Evolutionary conservation across 257 asterid genomes (phyloP).

Genomic region (Fraxinus excelsior): DNA sequence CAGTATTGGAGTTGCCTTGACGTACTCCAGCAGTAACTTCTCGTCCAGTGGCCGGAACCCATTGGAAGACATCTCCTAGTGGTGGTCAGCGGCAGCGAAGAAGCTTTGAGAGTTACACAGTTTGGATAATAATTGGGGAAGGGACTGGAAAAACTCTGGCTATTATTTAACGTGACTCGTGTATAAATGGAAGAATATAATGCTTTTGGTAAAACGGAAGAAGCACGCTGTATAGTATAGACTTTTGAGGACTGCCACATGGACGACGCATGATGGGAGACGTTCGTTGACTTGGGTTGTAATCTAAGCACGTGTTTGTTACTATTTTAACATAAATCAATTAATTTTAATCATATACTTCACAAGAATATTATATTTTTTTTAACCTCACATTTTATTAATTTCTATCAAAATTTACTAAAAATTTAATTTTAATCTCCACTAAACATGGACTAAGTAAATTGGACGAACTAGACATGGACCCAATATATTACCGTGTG

Average conservation of each 20-base stretch:
- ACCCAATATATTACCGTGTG: no score
- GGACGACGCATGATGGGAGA: background rate
- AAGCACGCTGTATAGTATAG: background rate
- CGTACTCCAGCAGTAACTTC: constrained; percentile 66
- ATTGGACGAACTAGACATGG: no score
- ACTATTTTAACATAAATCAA: no score
- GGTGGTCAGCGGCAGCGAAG: constrained; percentile 18
- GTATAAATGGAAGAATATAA: constrained; percentile 6
- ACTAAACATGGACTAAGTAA: no score
- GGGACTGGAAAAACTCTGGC: constrained; percentile 12
- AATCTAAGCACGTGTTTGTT: no score
- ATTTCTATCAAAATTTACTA: no score
- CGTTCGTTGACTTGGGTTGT: constrained; percentile 29
- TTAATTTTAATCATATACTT: no score
- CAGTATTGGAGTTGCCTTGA: constrained; percentile 73
- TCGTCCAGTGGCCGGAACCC: constrained; percentile 75
- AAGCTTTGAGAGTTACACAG: background rate
- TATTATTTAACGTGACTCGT: no score
- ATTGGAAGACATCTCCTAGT: constrained; percentile 45
- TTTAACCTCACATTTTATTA: no score
- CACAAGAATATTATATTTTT: no score
- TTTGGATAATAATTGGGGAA: background rate
- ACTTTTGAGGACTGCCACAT: background rate
- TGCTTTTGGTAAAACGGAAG: background rate
- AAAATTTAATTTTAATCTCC: no score